Percentiles rank a stretch among this genome's conserved stretches.
Conservation (phyloP, 2,329 filamentous ascomycete genomes). For the Fusarium palustre region DNA sequence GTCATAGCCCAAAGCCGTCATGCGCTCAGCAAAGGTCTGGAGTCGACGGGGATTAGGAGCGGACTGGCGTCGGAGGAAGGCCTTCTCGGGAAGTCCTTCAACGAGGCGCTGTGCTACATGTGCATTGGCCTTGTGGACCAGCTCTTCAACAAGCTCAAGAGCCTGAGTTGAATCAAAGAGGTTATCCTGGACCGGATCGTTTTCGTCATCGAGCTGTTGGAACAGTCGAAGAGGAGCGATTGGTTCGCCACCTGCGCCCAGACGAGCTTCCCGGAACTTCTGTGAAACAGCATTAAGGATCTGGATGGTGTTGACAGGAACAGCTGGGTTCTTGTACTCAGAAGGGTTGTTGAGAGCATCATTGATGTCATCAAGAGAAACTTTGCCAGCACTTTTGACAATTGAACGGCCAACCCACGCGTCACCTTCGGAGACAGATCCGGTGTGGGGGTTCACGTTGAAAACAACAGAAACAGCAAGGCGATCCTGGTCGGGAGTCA, state of each 20-base stretch:
- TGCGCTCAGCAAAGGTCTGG: constrained; percentile 90
- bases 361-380: constrained; percentile 89
- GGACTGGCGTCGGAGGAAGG: constrained; percentile 87
- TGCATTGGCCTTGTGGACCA: constrained; percentile 92
- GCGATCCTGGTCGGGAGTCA: constrained; percentile 87
- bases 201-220: constrained; percentile 96
- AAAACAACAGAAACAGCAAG: constrained; percentile 94
- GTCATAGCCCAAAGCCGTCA: constrained; percentile 90
- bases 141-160: constrained; percentile 93
- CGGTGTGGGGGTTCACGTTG: constrained; percentile 84
- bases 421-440: constrained; percentile 83
- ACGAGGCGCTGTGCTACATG: constrained; percentile 88
- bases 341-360: constrained; percentile 75
- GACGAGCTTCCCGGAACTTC: constrained; percentile 89
- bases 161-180: constrained; percentile 92
- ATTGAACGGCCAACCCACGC: constrained; percentile 95
- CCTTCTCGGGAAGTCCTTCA: constrained; percentile 86
- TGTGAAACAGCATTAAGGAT: constrained; percentile 84
- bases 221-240: constrained; percentile 89
- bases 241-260: constrained; percentile 81
- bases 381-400: constrained; percentile 89
- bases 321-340: constrained; percentile 72
- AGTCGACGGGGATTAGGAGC: constrained; percentile 89
- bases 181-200: constrained; percentile 95
- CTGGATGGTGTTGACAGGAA: constrained; percentile 80